phyloP scores from a whole-genome alignment of 345 rosid genomes.

The Aquilaria sinensis region DNA sequence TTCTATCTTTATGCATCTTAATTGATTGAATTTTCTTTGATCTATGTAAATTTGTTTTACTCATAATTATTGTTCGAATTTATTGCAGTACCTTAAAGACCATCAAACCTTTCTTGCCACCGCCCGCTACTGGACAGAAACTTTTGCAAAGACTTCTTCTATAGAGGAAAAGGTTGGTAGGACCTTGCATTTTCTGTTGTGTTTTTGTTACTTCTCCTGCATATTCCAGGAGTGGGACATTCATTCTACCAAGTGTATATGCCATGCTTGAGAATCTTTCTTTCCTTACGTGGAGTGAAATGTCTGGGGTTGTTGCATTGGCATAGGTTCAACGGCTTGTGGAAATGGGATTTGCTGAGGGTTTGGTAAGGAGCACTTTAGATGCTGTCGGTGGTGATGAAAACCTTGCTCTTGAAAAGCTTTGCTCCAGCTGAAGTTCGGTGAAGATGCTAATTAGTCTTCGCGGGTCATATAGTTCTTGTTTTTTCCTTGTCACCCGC shows the following conservation, averaged over 20 bases:
- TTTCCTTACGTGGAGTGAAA: neutral
- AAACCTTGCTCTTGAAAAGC: conserved; percentile 91
- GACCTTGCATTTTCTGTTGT: neutral
- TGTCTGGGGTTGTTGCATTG: conserved; percentile 12
- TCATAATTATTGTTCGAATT: conserved; percentile 3
- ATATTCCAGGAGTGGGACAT: neutral
- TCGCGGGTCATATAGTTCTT: neutral
- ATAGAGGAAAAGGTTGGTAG: conserved; percentile 78
- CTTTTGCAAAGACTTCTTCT: conserved; percentile 80
- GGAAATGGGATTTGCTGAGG: conserved; percentile 94
- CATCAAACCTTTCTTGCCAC: conserved; percentile 82
- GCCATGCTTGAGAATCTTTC: neutral
- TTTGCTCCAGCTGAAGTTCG: conserved; percentile 50
- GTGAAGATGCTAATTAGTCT: conserved; percentile 5
- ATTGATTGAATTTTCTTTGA: neutral
- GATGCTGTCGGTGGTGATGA: conserved; percentile 93
- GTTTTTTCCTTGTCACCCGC: conserved; percentile 3
- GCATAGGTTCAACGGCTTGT: conserved; percentile 73
- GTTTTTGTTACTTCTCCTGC: neutral
- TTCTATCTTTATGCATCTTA: neutral
- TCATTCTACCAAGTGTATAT: neutral
- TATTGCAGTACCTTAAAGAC: conserved; percentile 71
- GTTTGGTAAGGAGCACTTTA: conserved; percentile 69
- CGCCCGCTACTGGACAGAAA: conserved; percentile 98
- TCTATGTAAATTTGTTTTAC: neutral